Evolutionary conservation across 2,329 filamentous ascomycete species (phyloP).

Genomic region (Septoria petroselini): DNA sequence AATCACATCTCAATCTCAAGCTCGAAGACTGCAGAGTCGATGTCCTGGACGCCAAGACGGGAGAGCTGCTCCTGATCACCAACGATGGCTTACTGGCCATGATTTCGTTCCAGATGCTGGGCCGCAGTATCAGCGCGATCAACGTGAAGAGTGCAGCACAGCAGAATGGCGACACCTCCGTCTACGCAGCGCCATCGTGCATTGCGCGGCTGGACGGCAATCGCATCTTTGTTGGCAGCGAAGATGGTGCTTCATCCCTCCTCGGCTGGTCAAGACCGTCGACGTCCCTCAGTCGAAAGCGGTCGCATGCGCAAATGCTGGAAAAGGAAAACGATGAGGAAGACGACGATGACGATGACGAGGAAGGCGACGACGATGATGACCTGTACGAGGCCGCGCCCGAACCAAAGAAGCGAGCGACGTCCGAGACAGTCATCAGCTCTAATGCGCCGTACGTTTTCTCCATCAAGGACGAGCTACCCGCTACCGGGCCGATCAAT

Average conservation of each 20-base stretch:
- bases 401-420: conserved; percentile 41
- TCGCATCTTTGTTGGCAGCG: conserved; percentile 79
- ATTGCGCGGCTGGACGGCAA: conserved; percentile 66
- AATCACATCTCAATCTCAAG: conserved; percentile 73
- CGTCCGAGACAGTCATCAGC: conserved; percentile 40
- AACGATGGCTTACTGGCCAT: conserved; percentile 71
- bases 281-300: conserved; percentile 59
- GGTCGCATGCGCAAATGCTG: conserved; percentile 60
- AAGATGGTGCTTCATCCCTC: conserved; percentile 75
- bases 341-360: conserved; percentile 58
- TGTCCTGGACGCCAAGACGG: conserved; percentile 69
- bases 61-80: conserved; percentile 80
- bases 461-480: conserved; percentile 70
- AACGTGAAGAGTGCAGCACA: conserved; percentile 63
- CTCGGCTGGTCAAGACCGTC: conserved; percentile 74
- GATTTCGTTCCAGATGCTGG: conserved; percentile 80
- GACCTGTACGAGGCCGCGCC: conserved; percentile 63
- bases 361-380: conserved; percentile 55
- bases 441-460: conserved; percentile 63
- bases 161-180: conserved; percentile 61
- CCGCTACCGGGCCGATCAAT: conserved; percentile 75
- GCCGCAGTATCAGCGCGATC: conserved; percentile 84
- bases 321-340: conserved; percentile 51
- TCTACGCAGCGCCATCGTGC: conserved; percentile 65
- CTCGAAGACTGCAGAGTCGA: conserved; percentile 80